phyloP scores from a whole-genome alignment of 2,329 filamentous ascomycete species.

The Claviceps pazoutovae region DNA sequence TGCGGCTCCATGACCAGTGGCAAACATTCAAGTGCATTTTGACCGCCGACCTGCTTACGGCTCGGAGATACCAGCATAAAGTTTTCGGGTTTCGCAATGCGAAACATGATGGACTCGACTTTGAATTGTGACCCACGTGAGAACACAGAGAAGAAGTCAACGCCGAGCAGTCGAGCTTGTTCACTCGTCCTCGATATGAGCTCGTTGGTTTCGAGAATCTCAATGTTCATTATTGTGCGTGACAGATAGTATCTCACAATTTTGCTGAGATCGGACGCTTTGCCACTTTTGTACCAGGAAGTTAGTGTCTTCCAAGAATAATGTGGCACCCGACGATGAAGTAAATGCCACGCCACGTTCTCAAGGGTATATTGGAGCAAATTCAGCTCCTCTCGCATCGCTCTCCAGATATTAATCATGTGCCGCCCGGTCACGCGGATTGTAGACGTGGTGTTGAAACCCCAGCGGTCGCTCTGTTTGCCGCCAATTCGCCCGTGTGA shows the following conservation, averaged over 20 bases:
- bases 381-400: conserved; percentile 86
- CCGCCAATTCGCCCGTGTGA: conserved; percentile 74
- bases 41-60: conserved; percentile 78
- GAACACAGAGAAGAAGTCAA: conserved; percentile 95
- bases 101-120: conserved; percentile 96
- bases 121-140: conserved; percentile 95
- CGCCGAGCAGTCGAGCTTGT: conserved; percentile 79
- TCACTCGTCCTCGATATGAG: conserved; percentile 81
- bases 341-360: conserved; percentile 81
- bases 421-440: conserved; percentile 88
- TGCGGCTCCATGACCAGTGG: conserved; percentile 96
- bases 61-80: conserved; percentile 83
- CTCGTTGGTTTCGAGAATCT: conserved; percentile 83
- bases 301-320: conserved; percentile 71
- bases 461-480: conserved; percentile 81
- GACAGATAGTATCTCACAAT: conserved; percentile 65
- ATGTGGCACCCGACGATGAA: conserved; percentile 79
- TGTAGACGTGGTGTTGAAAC: conserved; percentile 84
- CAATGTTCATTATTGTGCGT: conserved; percentile 68
- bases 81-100: conserved; percentile 94
- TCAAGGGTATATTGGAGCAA: conserved; percentile 92
- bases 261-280: conserved; percentile 55
- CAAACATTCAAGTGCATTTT: conserved; percentile 88
- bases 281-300: conserved; percentile 61
- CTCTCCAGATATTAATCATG: conserved; percentile 94